phyloP scores from a whole-genome alignment of 2,329 filamentous ascomycete species.

The Paecilomyces sp. region DNA sequence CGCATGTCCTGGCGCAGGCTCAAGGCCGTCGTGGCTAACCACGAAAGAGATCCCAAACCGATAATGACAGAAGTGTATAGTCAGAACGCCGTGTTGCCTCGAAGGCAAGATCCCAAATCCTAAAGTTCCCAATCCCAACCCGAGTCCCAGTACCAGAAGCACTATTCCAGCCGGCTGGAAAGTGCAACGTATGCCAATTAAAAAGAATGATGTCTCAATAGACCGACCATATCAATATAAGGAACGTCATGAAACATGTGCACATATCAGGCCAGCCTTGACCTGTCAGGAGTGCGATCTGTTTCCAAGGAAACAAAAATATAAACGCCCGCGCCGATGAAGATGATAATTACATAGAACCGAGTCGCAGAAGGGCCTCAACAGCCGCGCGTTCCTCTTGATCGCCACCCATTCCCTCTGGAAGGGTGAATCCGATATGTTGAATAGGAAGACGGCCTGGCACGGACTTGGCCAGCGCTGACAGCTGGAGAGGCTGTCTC shows the following conservation, averaged over 20 bases:
- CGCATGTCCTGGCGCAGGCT: slow-evolving; percentile 10
- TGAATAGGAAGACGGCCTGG: slow-evolving; percentile 29
- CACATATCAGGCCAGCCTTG: slow-evolving; percentile 13
- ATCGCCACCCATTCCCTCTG: slow-evolving; percentile 27
- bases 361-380: slow-evolving; percentile 41
- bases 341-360: slow-evolving; percentile 37
- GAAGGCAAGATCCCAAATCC: slow-evolving; percentile 9
- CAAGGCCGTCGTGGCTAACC: slow-evolving; percentile 5
- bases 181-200: background rate
- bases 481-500: slow-evolving; percentile 14
- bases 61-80: slow-evolving; percentile 3
- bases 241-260: slow-evolving; percentile 6
- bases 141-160: slow-evolving; percentile 3
- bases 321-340: slow-evolving; percentile 14
- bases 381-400: slow-evolving; percentile 41
- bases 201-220: background rate
- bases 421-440: slow-evolving; percentile 22
- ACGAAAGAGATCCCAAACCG: slow-evolving; percentile 3
- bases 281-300: slow-evolving; percentile 10
- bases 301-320: slow-evolving; percentile 3
- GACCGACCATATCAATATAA: slow-evolving; percentile 5
- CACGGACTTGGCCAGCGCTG: slow-evolving; percentile 32
- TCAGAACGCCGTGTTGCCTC: slow-evolving; percentile 6
- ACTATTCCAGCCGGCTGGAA: slow-evolving; percentile 1
- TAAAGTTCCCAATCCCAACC: slow-evolving; percentile 4